These are phyloP conservation scores for Penicillium nucicola DNA, from an alignment of 495 filamentous ascomycete species.

Conservation along the genomic window DNA sequence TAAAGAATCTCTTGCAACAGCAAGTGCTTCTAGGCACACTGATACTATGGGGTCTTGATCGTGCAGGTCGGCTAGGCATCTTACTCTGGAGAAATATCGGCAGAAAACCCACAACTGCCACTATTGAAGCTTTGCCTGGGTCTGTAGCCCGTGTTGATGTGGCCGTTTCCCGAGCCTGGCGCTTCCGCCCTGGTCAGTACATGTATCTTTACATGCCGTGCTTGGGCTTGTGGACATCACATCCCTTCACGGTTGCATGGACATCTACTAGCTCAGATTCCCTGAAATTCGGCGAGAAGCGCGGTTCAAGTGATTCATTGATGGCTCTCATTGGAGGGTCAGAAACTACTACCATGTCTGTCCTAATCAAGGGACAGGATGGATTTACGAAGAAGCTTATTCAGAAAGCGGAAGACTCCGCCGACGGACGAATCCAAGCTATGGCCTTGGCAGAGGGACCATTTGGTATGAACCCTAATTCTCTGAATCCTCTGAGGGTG, in stretches of 20 bases:
- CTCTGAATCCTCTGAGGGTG: not conserved
- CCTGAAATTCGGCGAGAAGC: conserved; percentile 21
- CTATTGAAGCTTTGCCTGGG: conserved; percentile 50
- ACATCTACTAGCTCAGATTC: conserved; percentile 16
- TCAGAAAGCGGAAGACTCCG: conserved; percentile 37
- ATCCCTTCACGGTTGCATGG: conserved; percentile 60
- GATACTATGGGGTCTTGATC: conserved; percentile 44
- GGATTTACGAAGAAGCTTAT: conserved; percentile 54
- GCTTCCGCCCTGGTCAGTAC: conserved; percentile 50
- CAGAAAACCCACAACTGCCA: conserved; percentile 41
- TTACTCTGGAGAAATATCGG: conserved; percentile 60
- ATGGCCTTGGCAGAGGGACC: conserved; percentile 54
- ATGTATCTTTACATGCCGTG: conserved; percentile 55
- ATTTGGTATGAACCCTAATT: conserved; percentile 41
- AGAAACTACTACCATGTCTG: conserved; percentile 41
- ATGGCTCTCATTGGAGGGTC: conserved; percentile 29
- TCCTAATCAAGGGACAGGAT: conserved; percentile 52
- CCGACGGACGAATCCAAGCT: conserved; percentile 39
- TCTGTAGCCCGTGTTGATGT: conserved; percentile 49
- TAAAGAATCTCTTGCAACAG: conserved; percentile 42
- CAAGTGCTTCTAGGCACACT: conserved; percentile 35
- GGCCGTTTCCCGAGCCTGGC: conserved; percentile 46
- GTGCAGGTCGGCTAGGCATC: conserved; percentile 47
- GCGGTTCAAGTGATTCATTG: conserved; percentile 32
- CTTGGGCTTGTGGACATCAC: conserved; percentile 50